A percentile compares a stretch with the other conserved stretches of the same genome.
Evolutionary conservation across 208 protist species (phyloP).

Genomic region (Ichthyophonus hoferi): DNA sequence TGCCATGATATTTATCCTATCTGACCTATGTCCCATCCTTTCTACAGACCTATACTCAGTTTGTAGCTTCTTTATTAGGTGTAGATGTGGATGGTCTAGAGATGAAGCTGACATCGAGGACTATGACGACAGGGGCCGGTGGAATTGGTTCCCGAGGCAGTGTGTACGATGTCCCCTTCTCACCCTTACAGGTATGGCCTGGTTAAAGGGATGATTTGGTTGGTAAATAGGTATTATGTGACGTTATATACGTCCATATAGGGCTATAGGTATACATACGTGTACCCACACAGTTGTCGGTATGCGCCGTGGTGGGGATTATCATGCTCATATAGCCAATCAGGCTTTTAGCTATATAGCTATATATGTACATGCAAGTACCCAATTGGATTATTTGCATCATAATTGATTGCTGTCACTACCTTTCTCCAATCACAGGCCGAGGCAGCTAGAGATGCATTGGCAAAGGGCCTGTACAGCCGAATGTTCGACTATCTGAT

Average conservation of each 20-base stretch:
- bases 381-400: too few species aligned
- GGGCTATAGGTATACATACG: background rate
- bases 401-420: too few species aligned
- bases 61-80: constrained; percentile 48
- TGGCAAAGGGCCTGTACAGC: constrained; percentile 87
- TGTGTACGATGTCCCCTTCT: constrained; percentile 39
- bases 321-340: too few species aligned
- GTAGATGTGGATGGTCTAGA: constrained; percentile 17
- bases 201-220: background rate
- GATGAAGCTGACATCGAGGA: constrained; percentile 34
- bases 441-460: constrained; percentile 77
- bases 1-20: too few species aligned
- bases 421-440: too few species aligned
- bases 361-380: too few species aligned
- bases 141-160: constrained; percentile 8
- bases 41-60: constrained; percentile 38
- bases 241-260: background rate
- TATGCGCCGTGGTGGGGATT: too few species aligned
- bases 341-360: too few species aligned
- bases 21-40: too few species aligned
- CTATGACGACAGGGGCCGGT: constrained; percentile 38
- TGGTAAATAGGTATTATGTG: background rate
- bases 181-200: background rate
- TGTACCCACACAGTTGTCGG: background rate
- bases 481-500: constrained; percentile 90